Evolutionary conservation across 345 rosid genomes (phyloP).

Genomic region (Salix caprea): DNA sequence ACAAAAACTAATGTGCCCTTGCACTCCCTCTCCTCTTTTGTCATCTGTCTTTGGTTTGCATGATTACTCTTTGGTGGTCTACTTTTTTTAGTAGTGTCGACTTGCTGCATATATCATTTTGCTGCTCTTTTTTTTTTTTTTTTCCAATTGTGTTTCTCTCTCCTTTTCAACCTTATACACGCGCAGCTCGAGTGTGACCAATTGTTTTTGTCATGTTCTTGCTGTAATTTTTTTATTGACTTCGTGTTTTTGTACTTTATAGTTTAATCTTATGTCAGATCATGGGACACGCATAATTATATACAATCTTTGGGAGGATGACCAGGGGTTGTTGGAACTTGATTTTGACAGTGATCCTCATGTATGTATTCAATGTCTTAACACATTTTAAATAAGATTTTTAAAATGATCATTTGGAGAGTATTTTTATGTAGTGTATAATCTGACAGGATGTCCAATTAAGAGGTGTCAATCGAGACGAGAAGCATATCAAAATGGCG

Average conservation of each 20-base stretch:
- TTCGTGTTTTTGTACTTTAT: slow-evolving; percentile 19
- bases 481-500: slow-evolving; percentile 88
- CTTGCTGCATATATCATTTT: neutral
- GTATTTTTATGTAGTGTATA: neutral
- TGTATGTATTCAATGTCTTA: slow-evolving; percentile 39
- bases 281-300: slow-evolving; percentile 80
- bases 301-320: slow-evolving; percentile 97
- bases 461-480: slow-evolving; percentile 93
- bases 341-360: slow-evolving; percentile 71
- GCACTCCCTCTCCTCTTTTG: neutral
- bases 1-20: neutral
- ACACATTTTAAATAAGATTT: neutral
- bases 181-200: neutral
- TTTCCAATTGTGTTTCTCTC: neutral
- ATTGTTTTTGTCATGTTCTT: neutral
- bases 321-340: slow-evolving; percentile 73
- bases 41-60: neutral
- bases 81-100: neutral
- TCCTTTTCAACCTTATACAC: no score
- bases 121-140: neutral
- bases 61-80: neutral
- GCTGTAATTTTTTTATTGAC: neutral
- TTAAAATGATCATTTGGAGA: neutral
- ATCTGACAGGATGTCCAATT: slow-evolving; percentile 86
- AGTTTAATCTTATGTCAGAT: slow-evolving; percentile 71